Evolutionary conservation across 1,284 basidiomycete genomes (phyloP), one percentile per base, ranked within the genome.

Genomic region (Naganishia sp.): DNA sequence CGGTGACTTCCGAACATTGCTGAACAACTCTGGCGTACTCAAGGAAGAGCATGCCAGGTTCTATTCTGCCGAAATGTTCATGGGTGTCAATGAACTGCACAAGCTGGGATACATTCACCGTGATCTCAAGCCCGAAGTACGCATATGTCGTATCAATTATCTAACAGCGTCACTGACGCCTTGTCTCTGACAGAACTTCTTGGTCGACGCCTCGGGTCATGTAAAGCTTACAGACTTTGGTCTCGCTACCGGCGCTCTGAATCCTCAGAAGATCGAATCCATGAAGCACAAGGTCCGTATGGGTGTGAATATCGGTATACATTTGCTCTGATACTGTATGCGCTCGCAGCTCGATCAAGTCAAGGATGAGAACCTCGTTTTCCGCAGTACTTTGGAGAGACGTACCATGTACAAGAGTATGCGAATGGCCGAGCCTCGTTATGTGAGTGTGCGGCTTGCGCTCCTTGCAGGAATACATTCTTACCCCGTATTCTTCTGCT

Each of bases 201-300:
- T 99, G 55, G 90, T 99, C 47, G 96, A 99, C 76, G 86, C 90
- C 10, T 88, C 88, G 10, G 96, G 96, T 1, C 96, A 99, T 77
- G 95, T 99, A 78, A 99, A 99, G 81, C 83, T 99, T 53, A 99
- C 96, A 7, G 96, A 99, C 80, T 99, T 99, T 78, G 96, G 96
- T 54, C 84, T 99, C 15, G 96, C 96, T 1, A 96, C 96, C 1
- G 96, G 96, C 42, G 92, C 94, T 0, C 83, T 99, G 65, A 98
- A 95, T 78, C 96, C 96, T 0, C 90, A 87, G 71, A 88, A 92
- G 68, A 98, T 99, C 72, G 94, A 99, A 75, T 92, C 92, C 7
- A 83, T 99, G 70, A 94, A 90, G 82, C 84, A 92, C 75, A 95
- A 93, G 84, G 91, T 91, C 69, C 28, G 82, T 15, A n/a, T 31